phyloP scores from a whole-genome alignment of 129 eudicot genomes.

The Deinandra increscens region DNA sequence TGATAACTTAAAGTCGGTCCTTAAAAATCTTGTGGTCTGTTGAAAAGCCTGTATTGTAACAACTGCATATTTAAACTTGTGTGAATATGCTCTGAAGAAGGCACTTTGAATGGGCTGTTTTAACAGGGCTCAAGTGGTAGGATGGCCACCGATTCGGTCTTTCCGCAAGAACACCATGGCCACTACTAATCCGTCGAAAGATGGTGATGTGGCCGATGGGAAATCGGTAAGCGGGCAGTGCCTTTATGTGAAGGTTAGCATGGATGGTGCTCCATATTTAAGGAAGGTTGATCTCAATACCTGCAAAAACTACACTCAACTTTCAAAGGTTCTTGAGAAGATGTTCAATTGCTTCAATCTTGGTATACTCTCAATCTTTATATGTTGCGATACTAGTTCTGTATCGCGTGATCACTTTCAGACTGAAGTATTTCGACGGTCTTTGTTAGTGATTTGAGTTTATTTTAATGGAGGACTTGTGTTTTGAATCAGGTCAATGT shows the following conservation, averaged over 20 bases:
- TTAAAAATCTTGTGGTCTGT: too few relatives aligned
- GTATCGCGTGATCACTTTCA: too few relatives aligned
- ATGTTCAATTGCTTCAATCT: conserved; percentile 85
- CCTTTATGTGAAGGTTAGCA: conserved; percentile 94
- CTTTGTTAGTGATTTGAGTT: too few relatives aligned
- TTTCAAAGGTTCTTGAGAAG: conserved; percentile 84
- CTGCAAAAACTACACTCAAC: conserved; percentile 59
- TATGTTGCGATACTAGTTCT: not conserved
- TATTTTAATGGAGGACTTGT: too few relatives aligned
- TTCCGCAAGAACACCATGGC: conserved; percentile 91
- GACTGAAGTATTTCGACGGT: too few relatives aligned
- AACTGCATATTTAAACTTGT: not conserved
- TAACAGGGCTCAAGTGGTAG: conserved; percentile 83
- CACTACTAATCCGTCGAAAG: conserved; percentile 43
- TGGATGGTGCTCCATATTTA: conserved; percentile 98
- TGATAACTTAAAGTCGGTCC: too few relatives aligned
- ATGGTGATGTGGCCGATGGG: conserved; percentile 34
- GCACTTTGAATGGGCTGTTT: not conserved
- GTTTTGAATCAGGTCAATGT: conserved; percentile 61
- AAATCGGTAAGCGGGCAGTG: conserved; percentile 46
- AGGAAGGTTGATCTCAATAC: conserved; percentile 89
- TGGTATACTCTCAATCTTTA: conserved; percentile 47
- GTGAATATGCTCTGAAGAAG: conserved; percentile 19
- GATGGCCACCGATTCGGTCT: conserved; percentile 98
- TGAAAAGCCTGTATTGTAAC: not conserved